Evolutionary conservation across 2,329 filamentous ascomycete species (phyloP), one percentile per base, ranked within the genome.

Genomic region (Magnaporthiopsis incrustans): DNA sequence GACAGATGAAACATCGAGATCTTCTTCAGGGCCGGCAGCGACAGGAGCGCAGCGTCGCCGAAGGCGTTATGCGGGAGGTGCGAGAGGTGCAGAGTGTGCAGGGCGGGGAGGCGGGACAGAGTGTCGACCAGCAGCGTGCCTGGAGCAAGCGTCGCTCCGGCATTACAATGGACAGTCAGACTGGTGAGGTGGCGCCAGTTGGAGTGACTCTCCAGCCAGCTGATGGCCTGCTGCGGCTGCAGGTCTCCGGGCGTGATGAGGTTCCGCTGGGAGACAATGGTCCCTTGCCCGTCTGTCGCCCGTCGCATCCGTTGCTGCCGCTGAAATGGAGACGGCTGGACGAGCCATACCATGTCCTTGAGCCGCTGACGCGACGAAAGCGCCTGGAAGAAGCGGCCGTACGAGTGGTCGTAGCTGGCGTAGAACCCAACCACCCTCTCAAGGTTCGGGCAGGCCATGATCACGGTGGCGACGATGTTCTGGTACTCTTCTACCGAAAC

Each of bases 371-470:
- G 77, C 0, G 85, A 85, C 8, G 84, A 84, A 25, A 89, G 71
- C 0, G 86, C 85, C 66, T 89, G 81, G 64, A 84, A 81, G 12
- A 86, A 75, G 60, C 81, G 80, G 70, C 78, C 82, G 68, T 83
- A 86, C 1, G 79, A 77, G 72, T 86, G 82, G 64, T 82, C 77
- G 70, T 87, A 86, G 4, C 74, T 72, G 2, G 81, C 78, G 64
- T 83, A 78, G 56, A 83, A 81, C 0, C 85, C 85, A 14, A 79
- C 74, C 8, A 89, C 74, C 61, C 79, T 77, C 73, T 89, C 85
- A 14, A 89, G 75, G 67, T 88, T 88, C 2, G 86, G 86, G 64
- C 85, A 89, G 0, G 84, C 81, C 85, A 87, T 86, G 65, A 89
- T 77, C 30, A 89, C 73, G 6, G 85, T 82, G 0, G 85, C 85